Evolutionary conservation across 2,329 filamentous ascomycete genomes (phyloP), one percentile per base, ranked within the genome.

Genomic region (Aspergillus awamori): DNA sequence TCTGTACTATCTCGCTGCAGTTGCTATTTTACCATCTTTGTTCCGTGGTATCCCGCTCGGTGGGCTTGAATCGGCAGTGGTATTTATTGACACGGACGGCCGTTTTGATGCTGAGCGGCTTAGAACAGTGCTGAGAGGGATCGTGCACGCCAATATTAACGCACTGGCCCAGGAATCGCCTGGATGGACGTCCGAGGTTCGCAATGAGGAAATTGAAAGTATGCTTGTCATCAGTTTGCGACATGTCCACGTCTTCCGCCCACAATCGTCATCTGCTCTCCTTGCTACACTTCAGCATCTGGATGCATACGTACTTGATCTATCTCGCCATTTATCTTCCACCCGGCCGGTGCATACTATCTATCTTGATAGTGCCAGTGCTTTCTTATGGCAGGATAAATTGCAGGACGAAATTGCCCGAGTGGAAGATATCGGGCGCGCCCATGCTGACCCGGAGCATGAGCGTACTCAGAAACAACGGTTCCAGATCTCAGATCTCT

Each of bases 221-320:
- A 63, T 79, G 1, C 60, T 85, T 13, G 62, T 65, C n/a, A 65
- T 65, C 22, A 73, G 78, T 4, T 74, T 89, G 0, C 68, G 74
- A 28, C 86, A 89, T 67, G 72, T 89, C 39, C 86, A 88, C 70
- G 76, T 89, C 62, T 84, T 87, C 74, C 81, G 76, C 2, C 85
- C 85, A 0, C 78, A 82, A 48, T 83, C 83, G 1, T 83, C 83
- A 24, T 51, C 73, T 2, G 77, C 81, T 2, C 72, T 87, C 0
- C 73, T 87, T 2, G 70, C 80, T 6, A 85, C 84, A 0, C 68
- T 89, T 1, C 63, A 73, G 2, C 64, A 67, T 0, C 69, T 89
- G 0, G 78, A 81, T 15, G 47, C 65, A 0, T 86, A 87, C 69
- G 80, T 89, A 7, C 78, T 86, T 15, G 65, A 75, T 38, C 53